These are phyloP conservation scores for Rhododendron mucronatum DNA, from an alignment of 148 eudicot species.

Conservation along the genomic window DNA sequence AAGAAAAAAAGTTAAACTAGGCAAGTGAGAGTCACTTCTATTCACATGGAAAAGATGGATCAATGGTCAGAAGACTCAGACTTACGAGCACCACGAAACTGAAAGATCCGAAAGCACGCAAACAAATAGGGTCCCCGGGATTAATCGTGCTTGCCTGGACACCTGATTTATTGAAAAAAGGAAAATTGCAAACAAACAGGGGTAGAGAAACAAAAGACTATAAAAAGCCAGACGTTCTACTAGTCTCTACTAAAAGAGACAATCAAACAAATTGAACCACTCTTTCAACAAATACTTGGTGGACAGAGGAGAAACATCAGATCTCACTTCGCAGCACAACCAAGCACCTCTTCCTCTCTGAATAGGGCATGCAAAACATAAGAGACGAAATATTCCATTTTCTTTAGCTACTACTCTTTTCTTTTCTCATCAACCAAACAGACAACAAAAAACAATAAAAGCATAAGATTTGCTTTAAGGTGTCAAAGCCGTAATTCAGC, in stretches of 20 bases:
- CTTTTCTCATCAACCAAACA: neutral
- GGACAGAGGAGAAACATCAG: neutral
- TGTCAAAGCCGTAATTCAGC: too few species aligned
- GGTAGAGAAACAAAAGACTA: neutral
- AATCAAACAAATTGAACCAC: neutral
- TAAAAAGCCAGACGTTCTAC: neutral
- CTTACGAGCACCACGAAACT: neutral
- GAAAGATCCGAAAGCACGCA: neutral
- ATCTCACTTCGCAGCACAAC: too few species aligned
- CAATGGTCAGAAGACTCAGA: neutral
- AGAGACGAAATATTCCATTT: neutral
- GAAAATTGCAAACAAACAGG: too few species aligned
- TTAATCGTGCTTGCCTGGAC: neutral
- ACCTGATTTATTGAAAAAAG: neutral
- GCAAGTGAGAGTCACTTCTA: neutral
- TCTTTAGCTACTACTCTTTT: neutral
- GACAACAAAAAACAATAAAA: neutral
- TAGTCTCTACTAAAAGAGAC: neutral
- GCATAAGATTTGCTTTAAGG: too few species aligned
- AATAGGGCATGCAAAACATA: neutral
- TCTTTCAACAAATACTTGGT: neutral
- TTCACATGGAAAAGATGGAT: neutral
- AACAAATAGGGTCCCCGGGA: too few species aligned
- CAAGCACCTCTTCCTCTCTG: too few species aligned
- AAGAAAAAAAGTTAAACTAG: neutral